These are phyloP conservation scores for Quercus berberidifolia DNA, from an alignment of 306 rosid species.

Conservation along the genomic window DNA sequence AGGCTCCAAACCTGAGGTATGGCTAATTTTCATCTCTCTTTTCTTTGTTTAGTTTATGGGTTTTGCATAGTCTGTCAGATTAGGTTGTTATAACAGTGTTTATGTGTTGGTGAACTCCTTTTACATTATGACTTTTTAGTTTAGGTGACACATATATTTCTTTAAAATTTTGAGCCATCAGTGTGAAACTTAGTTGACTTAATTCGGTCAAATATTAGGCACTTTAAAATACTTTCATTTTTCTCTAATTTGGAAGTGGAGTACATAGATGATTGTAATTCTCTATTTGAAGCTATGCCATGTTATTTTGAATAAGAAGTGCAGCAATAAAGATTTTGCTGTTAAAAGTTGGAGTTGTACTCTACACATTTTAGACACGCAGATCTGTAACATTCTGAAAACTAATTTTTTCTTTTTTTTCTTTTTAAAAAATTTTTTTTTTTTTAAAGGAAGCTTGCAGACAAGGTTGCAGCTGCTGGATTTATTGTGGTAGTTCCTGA, in stretches of 20 bases:
- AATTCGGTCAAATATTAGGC: neutral
- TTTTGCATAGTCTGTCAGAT: neutral
- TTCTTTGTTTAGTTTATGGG: neutral
- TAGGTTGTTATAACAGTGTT: neutral
- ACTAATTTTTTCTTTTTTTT: slow-evolving; percentile 2
- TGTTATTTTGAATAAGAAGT: neutral
- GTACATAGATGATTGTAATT: neutral
- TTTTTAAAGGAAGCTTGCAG: slow-evolving; percentile 68
- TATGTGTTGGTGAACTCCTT: neutral
- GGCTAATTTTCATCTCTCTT: neutral
- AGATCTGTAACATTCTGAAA: neutral
- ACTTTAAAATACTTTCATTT: neutral
- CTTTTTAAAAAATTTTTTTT: too few relatives aligned
- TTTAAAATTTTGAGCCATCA: neutral
- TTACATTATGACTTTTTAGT: neutral
- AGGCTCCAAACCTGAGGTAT: slow-evolving; percentile 79
- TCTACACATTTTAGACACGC: too few relatives aligned
- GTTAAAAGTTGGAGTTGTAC: too few relatives aligned
- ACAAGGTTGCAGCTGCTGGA: slow-evolving; percentile 75
- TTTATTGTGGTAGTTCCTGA: slow-evolving; percentile 76
- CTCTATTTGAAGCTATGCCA: neutral
- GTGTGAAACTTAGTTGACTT: neutral
- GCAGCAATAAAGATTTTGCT: too few relatives aligned
- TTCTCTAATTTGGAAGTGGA: too few relatives aligned
- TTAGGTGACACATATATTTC: neutral